These are phyloP conservation scores for Parastagonospora avenae DNA, from an alignment of 2,329 filamentous ascomycete genomes.

Conservation along the genomic window DNA sequence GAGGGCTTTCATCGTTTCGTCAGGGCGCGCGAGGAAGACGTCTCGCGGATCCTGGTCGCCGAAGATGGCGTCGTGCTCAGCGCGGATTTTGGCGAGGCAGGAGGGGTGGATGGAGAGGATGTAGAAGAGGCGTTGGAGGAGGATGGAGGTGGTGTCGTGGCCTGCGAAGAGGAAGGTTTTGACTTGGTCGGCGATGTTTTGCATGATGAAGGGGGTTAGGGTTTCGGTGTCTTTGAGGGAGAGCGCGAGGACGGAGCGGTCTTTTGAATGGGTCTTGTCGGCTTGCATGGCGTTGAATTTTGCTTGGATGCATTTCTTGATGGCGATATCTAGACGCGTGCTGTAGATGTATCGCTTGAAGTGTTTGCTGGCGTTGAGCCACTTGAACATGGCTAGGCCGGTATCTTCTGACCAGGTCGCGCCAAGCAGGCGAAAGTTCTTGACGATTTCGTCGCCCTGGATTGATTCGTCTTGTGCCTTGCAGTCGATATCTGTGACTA, in stretches of 20 bases:
- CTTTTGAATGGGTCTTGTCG: constrained; percentile 23
- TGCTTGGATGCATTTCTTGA: constrained; percentile 32
- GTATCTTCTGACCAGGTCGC: constrained; percentile 24
- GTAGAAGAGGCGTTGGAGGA: constrained; percentile 41
- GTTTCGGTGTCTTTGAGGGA: constrained; percentile 32
- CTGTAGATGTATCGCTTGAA: constrained; percentile 27
- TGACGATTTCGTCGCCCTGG: constrained; percentile 30
- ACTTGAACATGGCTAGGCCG: constrained; percentile 22
- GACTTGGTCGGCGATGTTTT: constrained; percentile 46
- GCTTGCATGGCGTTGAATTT: constrained; percentile 33
- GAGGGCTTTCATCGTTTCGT: constrained; percentile 56
- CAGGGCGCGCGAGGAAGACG: constrained; percentile 50
- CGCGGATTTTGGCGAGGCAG: constrained; percentile 41
- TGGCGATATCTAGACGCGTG: constrained; percentile 26
- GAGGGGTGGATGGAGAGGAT: constrained; percentile 37
- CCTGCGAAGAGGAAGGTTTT: constrained; percentile 55
- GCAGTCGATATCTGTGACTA: constrained; percentile 36
- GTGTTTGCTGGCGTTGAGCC: constrained; percentile 25
- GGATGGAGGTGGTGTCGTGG: constrained; percentile 52
- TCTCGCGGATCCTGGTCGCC: constrained; percentile 50
- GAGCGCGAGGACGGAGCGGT: constrained; percentile 44
- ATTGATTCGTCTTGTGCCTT: constrained; percentile 30
- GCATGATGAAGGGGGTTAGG: constrained; percentile 44
- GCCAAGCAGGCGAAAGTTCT: constrained; percentile 26
- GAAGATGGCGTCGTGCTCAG: constrained; percentile 61